Percentiles rank a stretch among this genome's conserved stretches.
Conservation (phyloP, 805 yeast species). For the Naumovozyma baii region DNA sequence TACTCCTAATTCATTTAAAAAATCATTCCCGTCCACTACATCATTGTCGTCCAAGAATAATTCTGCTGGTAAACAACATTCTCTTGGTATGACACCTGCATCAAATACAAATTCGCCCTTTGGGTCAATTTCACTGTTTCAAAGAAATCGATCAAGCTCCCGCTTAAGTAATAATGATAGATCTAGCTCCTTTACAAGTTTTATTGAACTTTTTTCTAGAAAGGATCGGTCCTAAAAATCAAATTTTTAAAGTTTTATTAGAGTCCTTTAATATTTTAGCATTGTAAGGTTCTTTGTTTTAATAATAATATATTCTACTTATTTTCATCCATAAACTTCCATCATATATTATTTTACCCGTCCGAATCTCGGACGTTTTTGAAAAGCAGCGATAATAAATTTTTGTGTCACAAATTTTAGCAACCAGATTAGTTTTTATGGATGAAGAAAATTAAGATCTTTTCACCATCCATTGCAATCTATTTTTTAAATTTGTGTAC, state of each 20-base stretch:
- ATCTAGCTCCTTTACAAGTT: constrained; percentile 7
- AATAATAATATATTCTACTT: too few species aligned
- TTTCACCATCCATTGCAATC: too few species aligned
- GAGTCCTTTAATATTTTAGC: background rate
- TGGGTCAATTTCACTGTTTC: background rate
- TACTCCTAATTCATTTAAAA: constrained; percentile 7
- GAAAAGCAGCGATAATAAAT: background rate
- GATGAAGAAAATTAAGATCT: too few species aligned
- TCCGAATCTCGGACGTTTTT: background rate
- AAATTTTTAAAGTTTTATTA: background rate
- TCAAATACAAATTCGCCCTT: background rate
- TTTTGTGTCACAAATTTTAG: constrained; percentile 2
- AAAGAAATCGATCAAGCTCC: background rate
- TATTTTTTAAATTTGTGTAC: too few species aligned
- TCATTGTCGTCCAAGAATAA: constrained; percentile 8
- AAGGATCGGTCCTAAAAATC: background rate
- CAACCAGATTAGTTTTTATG: background rate
- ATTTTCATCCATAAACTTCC: too few species aligned
- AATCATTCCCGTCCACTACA: constrained; percentile 1
- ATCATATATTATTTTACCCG: too few species aligned
- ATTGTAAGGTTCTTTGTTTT: too few species aligned
- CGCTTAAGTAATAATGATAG: constrained; percentile 2
- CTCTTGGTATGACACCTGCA: constrained; percentile 25
- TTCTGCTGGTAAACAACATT: constrained; percentile 18
- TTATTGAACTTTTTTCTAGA: constrained; percentile 4